Percentiles rank a stretch among this genome's conserved stretches.
phyloP scores from a whole-genome alignment of 1,139 yeast genomes.

The Debaryomyces fabryi region DNA sequence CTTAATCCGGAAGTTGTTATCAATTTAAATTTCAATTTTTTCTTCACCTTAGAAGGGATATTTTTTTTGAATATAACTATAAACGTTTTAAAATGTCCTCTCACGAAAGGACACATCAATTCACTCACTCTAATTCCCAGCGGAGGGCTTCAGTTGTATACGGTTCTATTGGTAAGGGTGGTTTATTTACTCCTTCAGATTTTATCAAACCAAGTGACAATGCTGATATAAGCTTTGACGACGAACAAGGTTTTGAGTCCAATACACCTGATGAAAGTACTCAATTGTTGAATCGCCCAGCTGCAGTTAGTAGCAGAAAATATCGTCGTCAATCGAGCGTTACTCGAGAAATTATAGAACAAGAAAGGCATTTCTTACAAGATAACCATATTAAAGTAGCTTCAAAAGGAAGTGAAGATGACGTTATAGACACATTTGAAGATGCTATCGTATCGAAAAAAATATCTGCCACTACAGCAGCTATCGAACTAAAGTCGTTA shows the following conservation, averaged over 20 bases:
- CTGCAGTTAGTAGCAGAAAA: neutral
- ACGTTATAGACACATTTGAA: slow-evolving; percentile 38
- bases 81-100: slow-evolving; percentile 12
- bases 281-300: slow-evolving; percentile 8
- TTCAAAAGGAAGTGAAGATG: slow-evolving; percentile 15
- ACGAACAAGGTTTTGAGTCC: neutral
- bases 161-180: slow-evolving; percentile 58
- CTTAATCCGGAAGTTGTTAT: neutral
- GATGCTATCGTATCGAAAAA: slow-evolving; percentile 35
- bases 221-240: slow-evolving; percentile 7
- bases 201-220: slow-evolving; percentile 29
- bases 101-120: slow-evolving; percentile 38
- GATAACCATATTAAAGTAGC: slow-evolving; percentile 29
- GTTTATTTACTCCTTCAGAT: slow-evolving; percentile 55
- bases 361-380: slow-evolving; percentile 41
- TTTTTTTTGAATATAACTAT: slow-evolving; percentile 3
- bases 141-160: slow-evolving; percentile 56
- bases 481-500: slow-evolving; percentile 44
- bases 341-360: slow-evolving; percentile 31
- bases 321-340: slow-evolving; percentile 28
- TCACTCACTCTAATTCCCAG: slow-evolving; percentile 49
- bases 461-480: slow-evolving; percentile 28
- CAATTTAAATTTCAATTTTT: neutral
- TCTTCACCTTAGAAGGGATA: no score
- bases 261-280: slow-evolving; percentile 5